These are phyloP conservation scores for Coniella lustricola DNA, from an alignment of 2,329 filamentous ascomycete species.

Conservation along the genomic window DNA sequence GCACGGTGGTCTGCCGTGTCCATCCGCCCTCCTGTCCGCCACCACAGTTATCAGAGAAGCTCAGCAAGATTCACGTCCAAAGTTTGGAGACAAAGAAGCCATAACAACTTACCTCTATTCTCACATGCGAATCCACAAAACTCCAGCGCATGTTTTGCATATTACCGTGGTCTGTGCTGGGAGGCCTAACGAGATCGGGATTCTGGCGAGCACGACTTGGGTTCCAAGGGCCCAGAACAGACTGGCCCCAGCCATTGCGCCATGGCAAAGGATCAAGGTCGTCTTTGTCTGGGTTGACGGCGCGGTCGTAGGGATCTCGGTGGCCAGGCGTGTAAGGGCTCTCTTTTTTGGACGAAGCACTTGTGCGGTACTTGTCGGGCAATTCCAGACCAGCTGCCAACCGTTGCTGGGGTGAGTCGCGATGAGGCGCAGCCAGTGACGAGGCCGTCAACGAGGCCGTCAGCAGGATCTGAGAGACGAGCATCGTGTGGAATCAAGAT, in stretches of 20 bases:
- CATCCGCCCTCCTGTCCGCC: constrained; percentile 62
- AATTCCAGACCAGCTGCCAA: constrained; percentile 43
- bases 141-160: constrained; percentile 69
- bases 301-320: constrained; percentile 54
- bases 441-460: constrained; percentile 19
- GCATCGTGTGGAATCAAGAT: too few species aligned
- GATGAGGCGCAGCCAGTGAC: constrained; percentile 22
- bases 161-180: constrained; percentile 65
- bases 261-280: constrained; percentile 59
- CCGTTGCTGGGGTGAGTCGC: constrained; percentile 49
- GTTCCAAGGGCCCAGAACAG: constrained; percentile 65
- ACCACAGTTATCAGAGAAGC: neutral
- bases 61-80: neutral
- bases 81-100: too few species aligned
- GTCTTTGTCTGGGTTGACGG: constrained; percentile 53
- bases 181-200: constrained; percentile 65
- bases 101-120: constrained; percentile 45
- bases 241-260: constrained; percentile 57
- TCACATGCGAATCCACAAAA: constrained; percentile 56
- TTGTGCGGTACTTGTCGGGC: constrained; percentile 32
- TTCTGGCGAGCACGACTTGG: constrained; percentile 59
- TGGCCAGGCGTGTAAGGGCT: constrained; percentile 54
- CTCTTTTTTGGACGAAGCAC: constrained; percentile 22
- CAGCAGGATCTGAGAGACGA: constrained; percentile 14
- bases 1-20: constrained; percentile 66